Evolutionary conservation across 352 stramenopile genomes (phyloP), one percentile per base, ranked within the genome.

Genomic region (Globisporangium camurandrum): DNA sequence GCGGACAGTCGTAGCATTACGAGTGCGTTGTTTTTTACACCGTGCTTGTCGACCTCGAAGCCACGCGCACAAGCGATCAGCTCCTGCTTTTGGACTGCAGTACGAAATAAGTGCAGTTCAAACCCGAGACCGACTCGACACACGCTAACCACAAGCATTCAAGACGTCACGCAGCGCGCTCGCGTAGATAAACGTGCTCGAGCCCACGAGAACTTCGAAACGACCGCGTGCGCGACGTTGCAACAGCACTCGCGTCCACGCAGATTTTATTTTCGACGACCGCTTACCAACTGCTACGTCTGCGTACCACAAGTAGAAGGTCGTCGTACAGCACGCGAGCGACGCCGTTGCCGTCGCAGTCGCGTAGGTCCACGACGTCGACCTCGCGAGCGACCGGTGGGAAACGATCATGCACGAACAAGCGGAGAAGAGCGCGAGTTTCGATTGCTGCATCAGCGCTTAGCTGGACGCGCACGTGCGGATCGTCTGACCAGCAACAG

Each of bases 131-230:
- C 1, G 47, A 67, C 9, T 46, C 52, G 19, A 57, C 50, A n/a
- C n/a, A n/a, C n/a, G n/a, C n/a, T n/a, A n/a, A n/a, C n/a, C n/a
- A n/a, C n/a, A n/a, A n/a, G n/a, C n/a, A n/a, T n/a, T n/a, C n/a
- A n/a, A n/a, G n/a, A n/a, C n/a, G n/a, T n/a, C n/a, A n/a, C n/a
- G n/a, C 44, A 64, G 75, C 31, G 66, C 76, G 48, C 67, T 89
- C 31, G 62, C 77, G 8, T 89, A 73, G 78, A 68, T 62, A 33
- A 92, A 88, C 38, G 20, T 85, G 19, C 67, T 79, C 12, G 70
- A 88, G 22, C 55, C 60, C 46, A 64, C 0, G 66, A 82, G 46
- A 88, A 85, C 44, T 50, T 83, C 39, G 63, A 68, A n/a, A n/a
- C n/a, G n/a, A n/a, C n/a, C n/a, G n/a, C 14, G 62, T 85, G 37